Percentiles rank a stretch among this genome's conserved stretches.
These are phyloP conservation scores for Malania oleifera DNA, from an alignment of 164 flowering plant species.

Conservation along the genomic window DNA sequence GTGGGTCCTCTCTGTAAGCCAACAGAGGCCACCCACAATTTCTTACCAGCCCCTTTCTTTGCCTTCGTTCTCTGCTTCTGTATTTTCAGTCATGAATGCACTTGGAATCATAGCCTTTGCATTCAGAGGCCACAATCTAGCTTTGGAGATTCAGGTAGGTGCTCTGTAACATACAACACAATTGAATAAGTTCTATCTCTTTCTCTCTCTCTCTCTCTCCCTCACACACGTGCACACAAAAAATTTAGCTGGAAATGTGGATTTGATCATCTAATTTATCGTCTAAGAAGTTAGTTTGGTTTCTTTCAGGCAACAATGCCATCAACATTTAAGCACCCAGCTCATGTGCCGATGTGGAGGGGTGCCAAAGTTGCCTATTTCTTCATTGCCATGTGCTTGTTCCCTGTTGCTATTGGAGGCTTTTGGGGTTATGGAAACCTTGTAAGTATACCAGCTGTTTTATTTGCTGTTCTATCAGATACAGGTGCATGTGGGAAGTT, in stretches of 20 bases:
- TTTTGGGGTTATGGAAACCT: constrained; percentile 98
- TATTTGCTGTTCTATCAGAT: not conserved
- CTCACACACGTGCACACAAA: no score
- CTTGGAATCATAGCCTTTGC: constrained; percentile 95
- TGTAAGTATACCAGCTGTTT: constrained; percentile 38
- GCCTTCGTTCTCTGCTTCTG: constrained; percentile 56
- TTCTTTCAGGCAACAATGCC: constrained; percentile 89
- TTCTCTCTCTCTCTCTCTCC: not conserved
- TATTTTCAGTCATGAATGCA: constrained; percentile 73
- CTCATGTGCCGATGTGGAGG: constrained; percentile 98
- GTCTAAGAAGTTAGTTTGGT: constrained; percentile 1
- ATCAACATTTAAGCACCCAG: constrained; percentile 96
- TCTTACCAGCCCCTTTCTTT: constrained; percentile 72
- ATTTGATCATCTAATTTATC: constrained; percentile 2
- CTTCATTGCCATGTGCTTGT: constrained; percentile 90
- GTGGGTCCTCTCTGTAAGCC: constrained; percentile 98
- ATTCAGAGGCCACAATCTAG: constrained; percentile 94
- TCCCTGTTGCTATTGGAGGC: constrained; percentile 94
- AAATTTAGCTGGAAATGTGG: not conserved
- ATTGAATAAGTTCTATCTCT: no score
- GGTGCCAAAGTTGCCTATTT: constrained; percentile 97
- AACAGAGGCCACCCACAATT: constrained; percentile 69
- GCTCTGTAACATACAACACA: not conserved
- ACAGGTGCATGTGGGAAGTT: no score
- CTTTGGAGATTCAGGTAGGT: constrained; percentile 88